phyloP scores from a whole-genome alignment of 148 eudicot genomes.

The Rhododendron mucronatum region DNA sequence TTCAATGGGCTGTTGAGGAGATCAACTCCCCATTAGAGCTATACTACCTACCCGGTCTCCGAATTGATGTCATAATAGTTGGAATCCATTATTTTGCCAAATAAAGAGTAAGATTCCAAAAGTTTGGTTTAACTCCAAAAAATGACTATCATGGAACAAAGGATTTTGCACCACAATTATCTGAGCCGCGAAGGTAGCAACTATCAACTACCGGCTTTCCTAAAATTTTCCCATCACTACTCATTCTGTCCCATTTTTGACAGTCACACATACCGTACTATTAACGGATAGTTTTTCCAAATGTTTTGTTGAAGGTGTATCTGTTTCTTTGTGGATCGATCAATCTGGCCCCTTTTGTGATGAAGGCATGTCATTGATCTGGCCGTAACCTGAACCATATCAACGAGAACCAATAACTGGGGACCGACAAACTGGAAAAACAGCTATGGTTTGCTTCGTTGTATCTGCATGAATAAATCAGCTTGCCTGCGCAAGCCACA shows the following conservation, averaged over 20 bases:
- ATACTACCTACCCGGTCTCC: background rate
- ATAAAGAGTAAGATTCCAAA: background rate
- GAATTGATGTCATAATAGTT: background rate
- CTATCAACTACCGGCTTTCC: background rate
- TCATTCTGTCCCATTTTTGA: background rate
- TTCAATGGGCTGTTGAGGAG: background rate
- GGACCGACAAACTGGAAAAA: background rate
- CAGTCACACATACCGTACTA: too few relatives aligned
- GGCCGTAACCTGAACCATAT: background rate
- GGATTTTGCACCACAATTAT: background rate
- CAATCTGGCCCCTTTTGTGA: background rate
- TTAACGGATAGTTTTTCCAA: too few relatives aligned
- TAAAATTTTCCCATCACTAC: background rate
- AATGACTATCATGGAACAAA: background rate
- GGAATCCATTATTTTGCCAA: background rate
- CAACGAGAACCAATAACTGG: background rate
- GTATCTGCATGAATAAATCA: background rate
- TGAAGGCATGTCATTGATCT: background rate
- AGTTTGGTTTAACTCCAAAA: background rate
- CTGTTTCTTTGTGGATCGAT: background rate
- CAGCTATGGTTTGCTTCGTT: background rate
- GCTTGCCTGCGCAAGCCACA: background rate
- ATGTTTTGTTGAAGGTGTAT: background rate
- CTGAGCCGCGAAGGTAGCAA: background rate
- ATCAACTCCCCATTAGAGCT: background rate